Conservation (phyloP, 2,329 filamentous ascomycete genomes). For the Fusarium nygamai region DNA sequence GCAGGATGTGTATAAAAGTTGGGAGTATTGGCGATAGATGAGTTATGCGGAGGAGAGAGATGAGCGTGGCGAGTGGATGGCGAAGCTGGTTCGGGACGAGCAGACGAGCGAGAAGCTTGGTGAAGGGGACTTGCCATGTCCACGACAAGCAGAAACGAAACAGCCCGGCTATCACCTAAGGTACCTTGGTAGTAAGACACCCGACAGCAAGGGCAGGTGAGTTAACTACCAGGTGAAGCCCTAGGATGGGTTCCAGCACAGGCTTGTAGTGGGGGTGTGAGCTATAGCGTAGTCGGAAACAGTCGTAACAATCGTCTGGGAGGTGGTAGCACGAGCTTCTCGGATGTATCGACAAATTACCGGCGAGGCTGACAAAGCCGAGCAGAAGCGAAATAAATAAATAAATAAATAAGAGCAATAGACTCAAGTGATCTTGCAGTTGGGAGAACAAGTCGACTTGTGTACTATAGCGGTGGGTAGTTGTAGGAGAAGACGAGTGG, state of each 20-base stretch:
- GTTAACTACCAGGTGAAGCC: slow-evolving; percentile 19
- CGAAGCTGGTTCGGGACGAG: slow-evolving; percentile 36
- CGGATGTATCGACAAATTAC: slow-evolving; percentile 7
- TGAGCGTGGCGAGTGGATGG: slow-evolving; percentile 31
- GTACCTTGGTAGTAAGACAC: background rate
- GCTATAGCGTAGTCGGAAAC: slow-evolving; percentile 19
- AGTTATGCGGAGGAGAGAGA: slow-evolving; percentile 27
- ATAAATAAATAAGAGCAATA: background rate
- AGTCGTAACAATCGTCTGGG: slow-evolving; percentile 21
- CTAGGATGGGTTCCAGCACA: slow-evolving; percentile 17
- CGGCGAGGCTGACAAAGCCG: background rate
- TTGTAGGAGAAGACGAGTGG: slow-evolving; percentile 27
- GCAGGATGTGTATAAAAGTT: slow-evolving; percentile 46
- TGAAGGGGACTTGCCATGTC: slow-evolving; percentile 42
- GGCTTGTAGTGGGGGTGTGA: slow-evolving; percentile 24
- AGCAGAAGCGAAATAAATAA: background rate
- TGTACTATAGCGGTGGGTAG: background rate
- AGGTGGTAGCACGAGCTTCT: slow-evolving; percentile 29
- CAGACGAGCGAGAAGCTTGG: slow-evolving; percentile 36
- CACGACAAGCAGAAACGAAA: slow-evolving; percentile 17
- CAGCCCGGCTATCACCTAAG: background rate
- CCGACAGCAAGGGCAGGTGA: slow-evolving; percentile 10
- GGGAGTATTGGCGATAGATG: slow-evolving; percentile 19
- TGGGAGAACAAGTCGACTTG: slow-evolving; percentile 31
- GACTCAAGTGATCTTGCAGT: slow-evolving; percentile 14